A percentile compares a stretch with the other conserved stretches of the same genome.
phyloP scores from a whole-genome alignment of 352 stramenopile species.

The Phytophthora megakarya region DNA sequence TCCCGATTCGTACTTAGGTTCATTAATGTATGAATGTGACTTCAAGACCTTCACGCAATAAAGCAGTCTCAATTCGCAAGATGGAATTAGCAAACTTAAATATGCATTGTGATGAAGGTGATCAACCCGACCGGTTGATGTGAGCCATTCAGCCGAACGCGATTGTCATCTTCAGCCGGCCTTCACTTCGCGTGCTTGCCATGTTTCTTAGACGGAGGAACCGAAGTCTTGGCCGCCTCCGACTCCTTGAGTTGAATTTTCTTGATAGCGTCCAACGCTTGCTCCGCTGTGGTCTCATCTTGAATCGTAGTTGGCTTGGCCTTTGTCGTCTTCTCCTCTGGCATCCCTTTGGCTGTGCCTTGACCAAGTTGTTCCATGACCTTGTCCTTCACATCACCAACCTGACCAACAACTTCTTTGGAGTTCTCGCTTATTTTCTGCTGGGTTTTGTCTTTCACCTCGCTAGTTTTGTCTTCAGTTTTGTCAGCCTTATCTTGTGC shows the following conservation, averaged over 20 bases:
- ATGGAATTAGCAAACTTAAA: conserved; percentile 27
- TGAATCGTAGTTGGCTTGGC: conserved; percentile 25
- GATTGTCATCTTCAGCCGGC: conserved; percentile 17
- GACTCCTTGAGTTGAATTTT: conserved; percentile 23
- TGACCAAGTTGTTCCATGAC: conserved; percentile 22
- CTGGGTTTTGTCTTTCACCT: conserved; percentile 22
- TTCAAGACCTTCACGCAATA: conserved; percentile 2
- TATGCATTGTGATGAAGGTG: conserved; percentile 40
- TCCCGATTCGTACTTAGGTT: too few relatives aligned
- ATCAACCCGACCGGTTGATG: conserved; percentile 24
- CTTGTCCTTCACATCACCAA: conserved; percentile 20
- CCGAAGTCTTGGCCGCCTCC: conserved; percentile 27
- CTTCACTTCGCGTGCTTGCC: conserved; percentile 28
- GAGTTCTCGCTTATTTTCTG: conserved; percentile 13
- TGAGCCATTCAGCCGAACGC: conserved; percentile 1
- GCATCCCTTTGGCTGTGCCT: conserved; percentile 14
- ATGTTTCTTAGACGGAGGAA: conserved; percentile 14
- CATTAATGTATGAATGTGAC: too few relatives aligned
- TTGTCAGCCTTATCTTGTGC: conserved; percentile 2
- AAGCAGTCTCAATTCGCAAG: neutral
- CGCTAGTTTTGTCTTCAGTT: conserved; percentile 3
- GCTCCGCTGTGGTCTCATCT: conserved; percentile 17
- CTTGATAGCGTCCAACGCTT: conserved; percentile 19
- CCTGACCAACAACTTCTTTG: conserved; percentile 10
- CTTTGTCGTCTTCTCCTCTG: conserved; percentile 19